phyloP scores from a whole-genome alignment of 2,329 filamentous ascomycete genomes.

The Aureobasidium sp. region DNA sequence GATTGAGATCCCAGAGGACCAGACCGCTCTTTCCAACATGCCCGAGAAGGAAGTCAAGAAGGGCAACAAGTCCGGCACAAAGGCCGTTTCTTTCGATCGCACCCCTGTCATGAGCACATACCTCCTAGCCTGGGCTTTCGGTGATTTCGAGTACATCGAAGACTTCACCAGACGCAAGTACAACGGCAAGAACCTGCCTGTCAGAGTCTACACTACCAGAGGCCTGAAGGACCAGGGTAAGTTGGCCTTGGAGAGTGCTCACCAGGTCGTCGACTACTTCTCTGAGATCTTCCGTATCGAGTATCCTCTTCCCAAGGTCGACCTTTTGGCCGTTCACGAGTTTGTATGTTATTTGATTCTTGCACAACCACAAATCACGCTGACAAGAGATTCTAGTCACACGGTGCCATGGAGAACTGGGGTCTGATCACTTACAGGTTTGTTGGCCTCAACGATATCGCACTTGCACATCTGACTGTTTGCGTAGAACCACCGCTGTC shows the following conservation, averaged over 20 bases:
- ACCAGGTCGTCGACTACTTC: constrained; percentile 92
- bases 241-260: constrained; percentile 83
- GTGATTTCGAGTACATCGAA: constrained; percentile 96
- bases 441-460: not conserved
- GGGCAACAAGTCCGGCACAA: constrained; percentile 57
- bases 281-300: constrained; percentile 91
- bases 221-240: constrained; percentile 89
- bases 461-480: not conserved
- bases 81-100: constrained; percentile 67
- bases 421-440: constrained; percentile 76
- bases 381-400: constrained; percentile 44
- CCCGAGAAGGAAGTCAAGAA: constrained; percentile 65
- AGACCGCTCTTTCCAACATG: constrained; percentile 93
- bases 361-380: constrained; percentile 16
- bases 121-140: constrained; percentile 86
- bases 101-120: constrained; percentile 87
- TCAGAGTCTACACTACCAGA: constrained; percentile 89
- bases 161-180: constrained; percentile 83
- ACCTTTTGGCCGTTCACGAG: constrained; percentile 85
- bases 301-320: constrained; percentile 86
- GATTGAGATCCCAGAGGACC: constrained; percentile 81
- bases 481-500: constrained; percentile 65
- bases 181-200: constrained; percentile 81
- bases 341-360: constrained; percentile 53
- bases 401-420: constrained; percentile 92